Evolutionary conservation across 225 moss, liverwort and hornwort species (phyloP), one percentile per base, ranked within the genome.

Genomic region (Rhytidiadelphus loreus): DNA sequence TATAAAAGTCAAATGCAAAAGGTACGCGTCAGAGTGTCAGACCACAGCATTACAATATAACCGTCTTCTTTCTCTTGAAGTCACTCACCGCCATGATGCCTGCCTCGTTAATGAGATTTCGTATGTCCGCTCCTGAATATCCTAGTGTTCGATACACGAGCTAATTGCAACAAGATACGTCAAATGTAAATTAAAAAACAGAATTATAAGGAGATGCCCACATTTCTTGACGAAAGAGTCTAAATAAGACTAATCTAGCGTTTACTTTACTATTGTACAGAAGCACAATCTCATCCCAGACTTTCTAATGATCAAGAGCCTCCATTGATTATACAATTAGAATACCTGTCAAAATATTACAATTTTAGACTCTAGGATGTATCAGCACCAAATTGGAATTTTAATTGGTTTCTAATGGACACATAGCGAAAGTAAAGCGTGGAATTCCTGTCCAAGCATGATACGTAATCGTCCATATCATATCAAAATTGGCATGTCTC

Each of bases 51-150:
- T 41, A 66, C 48, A 46, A 62, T 30, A 56, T 16, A 82, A 20
- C 69, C 13, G 32, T 26, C 41, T 66, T 39, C 57, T 22, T 35
- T 82, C 33, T 33, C 57, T 24, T 41, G 16, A 76, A 39, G 46
- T 26, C 66, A 91, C 97, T 90, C 92, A 99, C 99, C 85, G 99
- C 99, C 99, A 99, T 99, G 86, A 99, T 99, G 86, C 96, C 99
- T 71, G 94, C 94, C 91, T 99, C 99, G 89, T 99, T 99, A 65
- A 99, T 95, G n/a, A 99, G 96, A 91, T 99, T 99, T 83, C 99
- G 90, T 82, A 99, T 96, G 83, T 99, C 99, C 82, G 99, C 99
- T 93, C 99, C 99, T 81, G 99, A 99, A 92, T 99, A 99, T 86
- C 99, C 99, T 60, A 99, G 90, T 71, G 99, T 97, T 60, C 97